phyloP scores from a whole-genome alignment of 495 filamentous ascomycete species.

The Podospora tetraspora region DNA sequence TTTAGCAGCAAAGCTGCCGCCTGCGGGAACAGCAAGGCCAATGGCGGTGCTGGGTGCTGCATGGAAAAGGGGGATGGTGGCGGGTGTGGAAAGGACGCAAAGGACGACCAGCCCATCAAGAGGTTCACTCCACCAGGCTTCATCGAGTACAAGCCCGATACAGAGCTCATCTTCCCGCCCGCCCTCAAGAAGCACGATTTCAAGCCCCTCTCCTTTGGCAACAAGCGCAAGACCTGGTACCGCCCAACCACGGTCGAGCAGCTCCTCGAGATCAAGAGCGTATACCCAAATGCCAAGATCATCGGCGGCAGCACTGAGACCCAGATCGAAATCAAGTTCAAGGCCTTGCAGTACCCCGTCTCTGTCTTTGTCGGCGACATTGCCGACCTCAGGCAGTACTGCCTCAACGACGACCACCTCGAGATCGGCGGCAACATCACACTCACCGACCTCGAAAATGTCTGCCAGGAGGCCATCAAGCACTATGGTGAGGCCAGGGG shows the following conservation, averaged over 20 bases:
- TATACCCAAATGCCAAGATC: conserved; percentile 81
- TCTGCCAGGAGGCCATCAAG: conserved; percentile 70
- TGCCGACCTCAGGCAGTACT: conserved; percentile 73
- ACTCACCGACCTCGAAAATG: conserved; percentile 73
- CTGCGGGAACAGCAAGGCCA: conserved; percentile 55
- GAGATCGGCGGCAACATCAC: conserved; percentile 90
- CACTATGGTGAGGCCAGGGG: conserved; percentile 66
- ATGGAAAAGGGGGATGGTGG: conserved; percentile 50
- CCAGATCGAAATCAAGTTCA: conserved; percentile 98
- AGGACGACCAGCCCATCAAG: conserved; percentile 53
- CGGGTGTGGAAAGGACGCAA: conserved; percentile 54
- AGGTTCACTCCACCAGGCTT: conserved; percentile 77
- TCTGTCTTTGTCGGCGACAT: conserved; percentile 95
- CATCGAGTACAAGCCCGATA: conserved; percentile 87
- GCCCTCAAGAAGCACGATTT: conserved; percentile 74
- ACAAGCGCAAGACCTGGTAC: conserved; percentile 92
- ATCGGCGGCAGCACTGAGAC: conserved; percentile 96
- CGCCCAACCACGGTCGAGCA: conserved; percentile 82
- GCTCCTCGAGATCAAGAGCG: conserved; percentile 82
- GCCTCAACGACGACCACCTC: conserved; percentile 70
- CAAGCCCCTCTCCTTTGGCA: conserved; percentile 80
- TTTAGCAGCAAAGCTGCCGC: conserved; percentile 45
- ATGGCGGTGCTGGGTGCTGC: conserved; percentile 64
- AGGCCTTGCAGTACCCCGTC: conserved; percentile 80
- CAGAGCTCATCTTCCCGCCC: conserved; percentile 92